Conservation (phyloP, 306 rosid species). For the Prunus salicina region DNA sequence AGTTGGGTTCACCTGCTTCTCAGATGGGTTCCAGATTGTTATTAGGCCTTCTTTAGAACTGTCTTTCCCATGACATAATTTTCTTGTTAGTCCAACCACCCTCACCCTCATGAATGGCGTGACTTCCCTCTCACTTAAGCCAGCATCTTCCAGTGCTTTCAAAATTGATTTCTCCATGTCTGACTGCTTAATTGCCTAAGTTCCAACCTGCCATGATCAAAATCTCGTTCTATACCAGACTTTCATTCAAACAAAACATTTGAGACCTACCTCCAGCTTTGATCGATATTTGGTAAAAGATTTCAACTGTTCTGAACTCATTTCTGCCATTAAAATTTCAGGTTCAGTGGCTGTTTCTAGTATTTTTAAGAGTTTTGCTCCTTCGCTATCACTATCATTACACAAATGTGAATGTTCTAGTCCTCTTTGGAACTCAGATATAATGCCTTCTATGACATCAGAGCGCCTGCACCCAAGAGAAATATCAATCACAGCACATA, state of each 20-base stretch:
- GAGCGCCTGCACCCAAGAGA: constrained; percentile 58
- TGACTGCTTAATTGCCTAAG: constrained; percentile 67
- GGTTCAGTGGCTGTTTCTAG: constrained; percentile 86
- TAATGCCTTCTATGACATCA: constrained; percentile 54
- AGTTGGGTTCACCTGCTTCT: constrained; percentile 49
- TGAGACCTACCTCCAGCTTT: constrained; percentile 60
- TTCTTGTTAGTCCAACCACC: constrained; percentile 67
- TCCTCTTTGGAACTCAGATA: constrained; percentile 63
- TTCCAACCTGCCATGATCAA: constrained; percentile 25
- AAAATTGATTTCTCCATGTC: constrained; percentile 64
- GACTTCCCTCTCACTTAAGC: constrained; percentile 65
- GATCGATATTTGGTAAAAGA: constrained; percentile 68
- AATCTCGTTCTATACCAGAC: constrained; percentile 22
- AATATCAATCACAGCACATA: constrained; percentile 19
- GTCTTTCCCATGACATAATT: constrained; percentile 29
- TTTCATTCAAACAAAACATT: constrained; percentile 24
- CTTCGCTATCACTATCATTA: constrained; percentile 66
- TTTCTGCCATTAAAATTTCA: constrained; percentile 86
- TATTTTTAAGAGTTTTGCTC: constrained; percentile 72
- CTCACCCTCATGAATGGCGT: constrained; percentile 73
- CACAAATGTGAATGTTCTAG: constrained; percentile 28
- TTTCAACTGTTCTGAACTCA: constrained; percentile 79
- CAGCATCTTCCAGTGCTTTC: constrained; percentile 77
- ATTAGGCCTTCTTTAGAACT: constrained; percentile 66
- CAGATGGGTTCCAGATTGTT: constrained; percentile 89